Evolutionary conservation across 495 filamentous ascomycete genomes (phyloP).

Genomic region (Talaromyces liani): DNA sequence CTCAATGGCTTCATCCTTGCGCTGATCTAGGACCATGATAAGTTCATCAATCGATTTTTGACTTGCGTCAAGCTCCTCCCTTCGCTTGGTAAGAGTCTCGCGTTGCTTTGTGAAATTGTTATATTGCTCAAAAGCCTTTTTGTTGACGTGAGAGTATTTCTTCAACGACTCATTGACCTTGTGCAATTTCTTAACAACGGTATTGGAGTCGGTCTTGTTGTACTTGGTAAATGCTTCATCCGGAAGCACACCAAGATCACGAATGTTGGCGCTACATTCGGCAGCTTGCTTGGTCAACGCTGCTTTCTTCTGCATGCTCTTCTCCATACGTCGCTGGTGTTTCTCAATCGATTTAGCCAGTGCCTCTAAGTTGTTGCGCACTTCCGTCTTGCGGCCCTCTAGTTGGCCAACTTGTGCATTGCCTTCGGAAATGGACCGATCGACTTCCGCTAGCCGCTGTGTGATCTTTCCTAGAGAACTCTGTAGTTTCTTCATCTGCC

Average conservation of each 20-base stretch:
- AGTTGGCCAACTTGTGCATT: slow-evolving; percentile 52
- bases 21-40: slow-evolving; percentile 83
- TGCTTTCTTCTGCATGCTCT: slow-evolving; percentile 79
- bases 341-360: slow-evolving; percentile 76
- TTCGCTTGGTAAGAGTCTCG: slow-evolving; percentile 70
- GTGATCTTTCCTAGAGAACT: slow-evolving; percentile 56
- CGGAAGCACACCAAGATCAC: slow-evolving; percentile 86
- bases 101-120: slow-evolving; percentile 92
- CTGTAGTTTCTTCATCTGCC: slow-evolving; percentile 70
- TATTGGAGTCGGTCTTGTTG: slow-evolving; percentile 67
- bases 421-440: slow-evolving; percentile 59
- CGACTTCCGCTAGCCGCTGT: slow-evolving; percentile 61
- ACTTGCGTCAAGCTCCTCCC: slow-evolving; percentile 75
- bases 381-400: slow-evolving; percentile 56
- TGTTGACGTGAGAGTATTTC: slow-evolving; percentile 97
- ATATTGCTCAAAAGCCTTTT: slow-evolving; percentile 99
- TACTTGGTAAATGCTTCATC: slow-evolving; percentile 94
- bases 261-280: slow-evolving; percentile 80
- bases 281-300: slow-evolving; percentile 64
- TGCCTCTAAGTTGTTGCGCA: slow-evolving; percentile 62
- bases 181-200: slow-evolving; percentile 75
- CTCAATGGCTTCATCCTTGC: slow-evolving; percentile 90
- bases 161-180: slow-evolving; percentile 92
- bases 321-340: slow-evolving; percentile 85
- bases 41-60: slow-evolving; percentile 84